A percentile compares a stretch with the other conserved stretches of the same genome.
These are phyloP conservation scores for Solanum chmielewskii DNA, from an alignment of 257 asterid genomes.

Conservation along the genomic window DNA sequence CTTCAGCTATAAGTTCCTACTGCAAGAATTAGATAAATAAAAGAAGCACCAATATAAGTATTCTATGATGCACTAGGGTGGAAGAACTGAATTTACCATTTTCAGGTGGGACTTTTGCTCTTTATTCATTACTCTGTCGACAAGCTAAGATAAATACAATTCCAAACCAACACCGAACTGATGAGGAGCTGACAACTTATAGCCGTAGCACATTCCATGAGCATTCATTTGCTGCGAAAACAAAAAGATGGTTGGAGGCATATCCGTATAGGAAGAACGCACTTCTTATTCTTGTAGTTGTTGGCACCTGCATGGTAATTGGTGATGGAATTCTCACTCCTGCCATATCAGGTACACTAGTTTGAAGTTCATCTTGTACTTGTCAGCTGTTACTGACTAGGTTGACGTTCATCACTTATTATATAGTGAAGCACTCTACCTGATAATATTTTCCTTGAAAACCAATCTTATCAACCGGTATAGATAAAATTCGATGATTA, in stretches of 20 bases:
- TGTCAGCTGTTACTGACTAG: not conserved
- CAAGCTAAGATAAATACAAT: constrained; percentile 85
- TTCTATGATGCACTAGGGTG: not conserved
- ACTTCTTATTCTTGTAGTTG: constrained; percentile 20
- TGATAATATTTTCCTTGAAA: not conserved
- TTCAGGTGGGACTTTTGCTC: constrained; percentile 94
- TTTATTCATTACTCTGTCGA: constrained; percentile 92
- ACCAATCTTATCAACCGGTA: not conserved
- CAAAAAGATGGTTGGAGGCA: constrained; percentile 87
- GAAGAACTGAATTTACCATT: not conserved
- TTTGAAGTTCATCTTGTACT: not conserved
- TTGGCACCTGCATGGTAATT: constrained; percentile 23
- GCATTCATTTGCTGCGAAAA: constrained; percentile 86
- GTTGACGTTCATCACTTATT: not conserved
- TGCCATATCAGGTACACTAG: constrained; percentile 13
- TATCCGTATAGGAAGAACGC: constrained; percentile 45
- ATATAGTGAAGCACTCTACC: not conserved
- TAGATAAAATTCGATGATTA: not conserved
- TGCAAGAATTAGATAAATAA: not conserved
- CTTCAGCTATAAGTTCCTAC: not conserved
- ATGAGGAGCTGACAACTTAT: constrained; percentile 95
- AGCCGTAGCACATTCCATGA: constrained; percentile 84
- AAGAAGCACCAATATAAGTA: not conserved
- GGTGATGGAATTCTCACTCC: constrained; percentile 25
- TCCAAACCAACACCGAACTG: constrained; percentile 95